Base-by-base conservation (phyloP, 2,329 filamentous ascomycete species). In the Orbilia oligospora region DNA sequence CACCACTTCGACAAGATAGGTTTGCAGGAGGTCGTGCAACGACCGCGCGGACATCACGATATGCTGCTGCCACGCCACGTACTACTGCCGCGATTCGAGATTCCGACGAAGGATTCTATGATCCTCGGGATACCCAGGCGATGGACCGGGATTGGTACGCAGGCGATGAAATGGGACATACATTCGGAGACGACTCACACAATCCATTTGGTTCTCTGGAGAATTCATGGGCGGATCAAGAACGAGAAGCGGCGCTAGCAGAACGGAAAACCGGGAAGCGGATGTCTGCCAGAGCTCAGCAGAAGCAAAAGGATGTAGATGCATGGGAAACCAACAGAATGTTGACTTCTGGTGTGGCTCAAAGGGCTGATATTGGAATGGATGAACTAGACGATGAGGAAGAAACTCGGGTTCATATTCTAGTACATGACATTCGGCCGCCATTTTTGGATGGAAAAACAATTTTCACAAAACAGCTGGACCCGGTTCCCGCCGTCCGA, bases 301-400 rank as follows among this genome's bases (percentile, higher is more conserved):
- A 97, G 85, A 93, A 94, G 82, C 93, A 97, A 84, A 94, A 92
- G 83, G 96, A 99, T 83, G 94, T 96, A 51, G 96, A 99, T 85
- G 95, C 94, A 0, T 99, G 96, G 96, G 97, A 99, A 85, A 96
- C 95, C 16, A 99, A 99, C 84, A 92, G 96, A 76, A 98, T 99
- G 96, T 88, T 99, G 78, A 96, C 94, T 0, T 97, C 94, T 20
- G 95, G 95, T 71, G 94, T 99, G 18, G 96, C 96, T 18, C 97
- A 99, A 84, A 88, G 95, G 83, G 88, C 93, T 81, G 93, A 96
- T 82, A 90, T 93, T 83, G 91, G 91, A 24, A 88, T 89, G 58
- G 93, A 96, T 83, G 97, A 97, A 82, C 91, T 91, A 65, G 91
- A 97, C 80, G 96, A 99, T 80, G 92, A 97, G 61, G 96, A 99